Evolutionary conservation across 306 rosid species (phyloP), one percentile per base, ranked within the genome.

Genomic region (Citrullus colocynthis): DNA sequence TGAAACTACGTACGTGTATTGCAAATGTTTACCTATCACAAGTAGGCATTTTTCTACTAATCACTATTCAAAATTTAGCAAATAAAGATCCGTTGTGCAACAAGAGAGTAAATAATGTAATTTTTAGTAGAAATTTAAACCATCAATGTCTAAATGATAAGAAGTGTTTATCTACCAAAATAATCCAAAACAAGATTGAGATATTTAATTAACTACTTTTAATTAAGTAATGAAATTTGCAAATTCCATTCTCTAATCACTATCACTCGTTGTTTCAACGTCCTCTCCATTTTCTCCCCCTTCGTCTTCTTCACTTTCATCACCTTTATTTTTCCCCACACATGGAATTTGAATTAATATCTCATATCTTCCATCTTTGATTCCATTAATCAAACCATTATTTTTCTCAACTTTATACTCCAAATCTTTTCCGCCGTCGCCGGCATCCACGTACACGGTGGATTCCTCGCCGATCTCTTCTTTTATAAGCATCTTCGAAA

Each of bases 391-490:
- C 7, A 60, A 8, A 55, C 37, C 69, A 30, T 5, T 13, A 13
- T 62, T 62, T 32, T 62, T 62, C 39, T 62, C 42, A 7, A 62
- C 20, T 12, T 5, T 32, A 32, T 93, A 93, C 4, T 32, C 78
- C 79, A 93, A 70, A 4, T 84, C 90, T 1, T 57, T 79, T 14
- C 88, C 89, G 0, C 66, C 82, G 0, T 85, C 24, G 21, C 85
- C 91, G 10, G 88, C 96, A 72, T 91, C 97, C 28, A 91, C 83
- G 42, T 83, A 91, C 42, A 91, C 98, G 0, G 96, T 93, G 12
- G 91, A 86, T 78, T 93, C 88, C 82, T 93, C 98, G 49, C 87
- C 93, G 56, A 91, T 91, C 78, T 88, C 98, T 62, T 88, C 98
- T 72, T 80, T 86, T 7, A 93, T 41, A 44, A 93, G 89, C 98